Percentiles rank a stretch among this genome's conserved stretches.
Conservation (phyloP, 2,329 filamentous ascomycete genomes). For the Exophiala dermatitidis region DNA sequence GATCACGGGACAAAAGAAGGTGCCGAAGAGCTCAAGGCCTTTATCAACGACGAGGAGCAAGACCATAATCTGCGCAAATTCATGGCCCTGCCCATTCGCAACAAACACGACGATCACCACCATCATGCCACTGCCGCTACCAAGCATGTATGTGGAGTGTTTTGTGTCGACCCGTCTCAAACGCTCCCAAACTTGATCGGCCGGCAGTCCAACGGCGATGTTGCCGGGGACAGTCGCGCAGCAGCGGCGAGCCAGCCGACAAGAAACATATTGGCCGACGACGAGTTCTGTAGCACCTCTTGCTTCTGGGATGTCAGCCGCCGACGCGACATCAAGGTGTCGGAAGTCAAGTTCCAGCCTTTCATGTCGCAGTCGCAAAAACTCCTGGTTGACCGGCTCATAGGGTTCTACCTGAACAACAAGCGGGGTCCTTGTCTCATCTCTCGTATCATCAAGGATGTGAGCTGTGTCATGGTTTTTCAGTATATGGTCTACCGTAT, state of each 20-base stretch:
- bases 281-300: slow-evolving; percentile 13
- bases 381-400: slow-evolving; percentile 10
- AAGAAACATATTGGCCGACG: slow-evolving; percentile 10
- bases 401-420: slow-evolving; percentile 22
- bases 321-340: slow-evolving; percentile 12
- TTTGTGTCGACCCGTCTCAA: slow-evolving; percentile 20
- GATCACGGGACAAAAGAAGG: slow-evolving; percentile 4
- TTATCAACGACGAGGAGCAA: slow-evolving; percentile 24
- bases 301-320: slow-evolving; percentile 23
- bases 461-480: slow-evolving; percentile 21
- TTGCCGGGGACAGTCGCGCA: slow-evolving; percentile 3
- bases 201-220: slow-evolving; percentile 4
- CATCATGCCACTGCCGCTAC: neutral
- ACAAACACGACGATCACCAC: neutral
- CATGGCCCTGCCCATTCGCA: slow-evolving; percentile 5
- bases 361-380: slow-evolving; percentile 11
- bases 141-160: slow-evolving; percentile 25
- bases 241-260: neutral
- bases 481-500: slow-evolving; percentile 17
- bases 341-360: slow-evolving; percentile 12
- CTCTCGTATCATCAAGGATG: slow-evolving; percentile 16
- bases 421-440: slow-evolving; percentile 24
- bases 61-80: slow-evolving; percentile 22
- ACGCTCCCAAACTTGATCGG: slow-evolving; percentile 11
- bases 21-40: slow-evolving; percentile 15